phyloP scores from a whole-genome alignment of 2,329 filamentous ascomycete species.

The Aspergillus oerlinghausenensis region DNA sequence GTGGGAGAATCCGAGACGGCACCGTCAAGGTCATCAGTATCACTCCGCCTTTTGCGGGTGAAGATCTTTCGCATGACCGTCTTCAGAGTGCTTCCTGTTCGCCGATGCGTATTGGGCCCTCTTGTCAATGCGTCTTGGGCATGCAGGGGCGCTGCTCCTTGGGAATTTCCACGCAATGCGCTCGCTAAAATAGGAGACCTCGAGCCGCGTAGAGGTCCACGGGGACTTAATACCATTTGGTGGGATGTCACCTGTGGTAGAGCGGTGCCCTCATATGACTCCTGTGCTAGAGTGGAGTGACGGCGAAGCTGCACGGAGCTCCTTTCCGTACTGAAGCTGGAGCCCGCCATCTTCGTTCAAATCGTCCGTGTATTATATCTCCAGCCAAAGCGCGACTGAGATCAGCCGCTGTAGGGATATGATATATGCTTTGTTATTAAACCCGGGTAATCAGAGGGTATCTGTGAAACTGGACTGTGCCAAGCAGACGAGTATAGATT shows the following conservation, averaged over 20 bases:
- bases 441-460: neutral
- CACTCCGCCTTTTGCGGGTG: slow-evolving; percentile 35
- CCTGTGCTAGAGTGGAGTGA: neutral
- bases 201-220: neutral
- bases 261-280: neutral
- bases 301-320: neutral
- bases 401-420: neutral
- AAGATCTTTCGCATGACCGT: slow-evolving; percentile 44
- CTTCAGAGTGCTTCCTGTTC: slow-evolving; percentile 39
- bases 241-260: neutral
- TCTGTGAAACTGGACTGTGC: neutral
- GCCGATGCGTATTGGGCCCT: slow-evolving; percentile 28
- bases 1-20: slow-evolving; percentile 13
- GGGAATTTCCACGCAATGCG: slow-evolving; percentile 10
- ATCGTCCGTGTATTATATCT: neutral
- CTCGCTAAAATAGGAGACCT: neutral
- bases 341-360: neutral
- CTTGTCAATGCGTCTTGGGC: slow-evolving; percentile 23
- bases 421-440: neutral
- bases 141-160: slow-evolving; percentile 12
- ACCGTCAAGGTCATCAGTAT: slow-evolving; percentile 27
- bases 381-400: too few relatives aligned
- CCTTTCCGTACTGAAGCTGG: neutral
- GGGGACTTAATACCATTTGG: neutral
- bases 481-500: neutral